Evolutionary conservation across 768 basidiomycete species (phyloP).

Genomic region (Lactarius vividus): DNA sequence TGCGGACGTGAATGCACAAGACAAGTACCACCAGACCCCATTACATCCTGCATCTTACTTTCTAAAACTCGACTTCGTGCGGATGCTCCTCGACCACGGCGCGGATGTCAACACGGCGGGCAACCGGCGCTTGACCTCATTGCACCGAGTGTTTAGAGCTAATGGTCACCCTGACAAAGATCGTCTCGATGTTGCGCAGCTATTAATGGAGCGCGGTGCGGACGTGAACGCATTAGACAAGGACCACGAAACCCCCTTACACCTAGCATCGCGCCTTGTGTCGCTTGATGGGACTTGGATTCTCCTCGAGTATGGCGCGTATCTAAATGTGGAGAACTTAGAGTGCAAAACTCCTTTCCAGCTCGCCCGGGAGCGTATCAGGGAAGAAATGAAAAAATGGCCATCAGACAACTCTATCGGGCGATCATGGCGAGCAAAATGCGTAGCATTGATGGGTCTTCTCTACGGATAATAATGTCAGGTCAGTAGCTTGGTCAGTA

Average conservation of each 20-base stretch:
- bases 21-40: not conserved
- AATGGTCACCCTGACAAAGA: not conserved
- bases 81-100: not conserved
- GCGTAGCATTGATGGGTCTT: not conserved
- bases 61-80: not conserved
- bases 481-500: not conserved
- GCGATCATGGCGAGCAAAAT: not conserved
- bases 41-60: not conserved
- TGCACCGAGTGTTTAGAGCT: not conserved
- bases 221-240: not conserved
- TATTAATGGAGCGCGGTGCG: not conserved
- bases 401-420: not conserved
- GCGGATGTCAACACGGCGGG: not conserved
- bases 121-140: not conserved
- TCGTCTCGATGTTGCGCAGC: not conserved
- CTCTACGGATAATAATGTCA: not conserved
- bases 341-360: not conserved
- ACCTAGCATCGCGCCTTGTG: not conserved
- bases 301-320: not conserved
- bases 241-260: not conserved
- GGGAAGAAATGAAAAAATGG: not conserved
- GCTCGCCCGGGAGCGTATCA: not conserved
- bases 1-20: not conserved
- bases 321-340: not conserved
- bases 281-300: not conserved